Base-by-base conservation (phyloP, 2,329 filamentous ascomycete genomes). In the Clarireedia homoeocarpa region DNA sequence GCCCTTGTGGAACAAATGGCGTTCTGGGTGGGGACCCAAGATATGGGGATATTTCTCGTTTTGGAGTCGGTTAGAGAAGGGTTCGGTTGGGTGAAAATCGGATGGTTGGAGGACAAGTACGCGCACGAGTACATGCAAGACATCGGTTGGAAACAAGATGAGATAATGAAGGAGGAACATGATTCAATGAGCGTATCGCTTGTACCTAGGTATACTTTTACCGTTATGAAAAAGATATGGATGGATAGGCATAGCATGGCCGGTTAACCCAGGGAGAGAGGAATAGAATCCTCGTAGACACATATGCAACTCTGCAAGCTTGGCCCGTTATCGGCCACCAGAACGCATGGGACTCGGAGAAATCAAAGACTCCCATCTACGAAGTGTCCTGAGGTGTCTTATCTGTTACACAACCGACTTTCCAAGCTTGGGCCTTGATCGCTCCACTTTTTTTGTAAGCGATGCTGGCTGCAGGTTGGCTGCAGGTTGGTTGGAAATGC, bases 1-100 rank as follows among this genome's bases (percentile, higher is more conserved):
- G 50, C 30, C 30, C 20, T 55, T 40, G 45, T 53, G 46, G 45
- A 50, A 39, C 52, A 34, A 55, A 34, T 30, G 52, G 52, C 52
- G 52, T 55, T 55, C 46, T 55, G 42, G 42, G 39, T 42, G 39
- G 36, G 38, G 52, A 48, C 26, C 12, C 30, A 34, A 34, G 30
- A 34, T 34, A 34, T 34, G 30, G 30, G 30, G 1, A 12, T 12
- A 34, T 12, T 34, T 34, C 30, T 34, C 30, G 30, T 34, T 34
- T 34, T 34, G 30, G 30, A 34, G 30, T 34, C 30, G 30, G 30
- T 34, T 34, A 34, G 30, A 34, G 30, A 12, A 34, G 30, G 30
- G 9, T 12, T 34, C 30, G 30, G 30, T 34, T 34, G 10, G 30
- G 30, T 10, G 30, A 34, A 34, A 34, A 34, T 12, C 30, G 30